These are phyloP conservation scores for Sisymbrium irio DNA, from an alignment of 345 rosid species.

Conservation along the genomic window DNA sequence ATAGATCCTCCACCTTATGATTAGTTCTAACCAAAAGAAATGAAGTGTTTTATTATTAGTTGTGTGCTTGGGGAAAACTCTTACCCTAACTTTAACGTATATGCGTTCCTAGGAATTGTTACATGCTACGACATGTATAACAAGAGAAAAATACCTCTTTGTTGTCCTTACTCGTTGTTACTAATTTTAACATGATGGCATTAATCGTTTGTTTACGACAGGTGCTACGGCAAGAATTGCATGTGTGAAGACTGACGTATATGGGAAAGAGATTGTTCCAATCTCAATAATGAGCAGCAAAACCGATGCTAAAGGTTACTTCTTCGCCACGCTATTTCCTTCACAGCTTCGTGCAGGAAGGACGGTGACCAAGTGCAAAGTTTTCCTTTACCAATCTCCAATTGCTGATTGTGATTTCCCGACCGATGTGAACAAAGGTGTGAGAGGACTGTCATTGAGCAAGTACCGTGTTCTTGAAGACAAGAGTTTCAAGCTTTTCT, in stretches of 20 bases:
- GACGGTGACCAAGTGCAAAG: conserved; percentile 51
- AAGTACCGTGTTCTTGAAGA: conserved; percentile 44
- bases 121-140: background rate
- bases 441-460: conserved; percentile 42
- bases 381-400: conserved; percentile 50
- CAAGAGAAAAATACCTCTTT: background rate
- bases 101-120: no score
- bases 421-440: conserved; percentile 47
- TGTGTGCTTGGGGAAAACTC: background rate
- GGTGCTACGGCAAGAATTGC: conserved; percentile 57
- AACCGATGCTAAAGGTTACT: conserved; percentile 54
- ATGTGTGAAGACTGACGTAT: conserved; percentile 43
- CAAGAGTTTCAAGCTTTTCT: conserved; percentile 43
- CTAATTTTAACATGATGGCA: background rate
- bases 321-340: conserved; percentile 44
- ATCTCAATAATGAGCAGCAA: conserved; percentile 42
- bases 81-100: background rate
- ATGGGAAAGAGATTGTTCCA: conserved; percentile 52
- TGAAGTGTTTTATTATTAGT: background rate
- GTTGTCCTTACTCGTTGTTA: background rate
- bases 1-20: background rate
- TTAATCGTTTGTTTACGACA: conserved; percentile 2
- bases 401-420: conserved; percentile 44
- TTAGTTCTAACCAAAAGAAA: background rate
- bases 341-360: conserved; percentile 33